These are phyloP conservation scores for Metschnikowia gruessii DNA, from an alignment of 805 yeast genomes.

Conservation along the genomic window DNA sequence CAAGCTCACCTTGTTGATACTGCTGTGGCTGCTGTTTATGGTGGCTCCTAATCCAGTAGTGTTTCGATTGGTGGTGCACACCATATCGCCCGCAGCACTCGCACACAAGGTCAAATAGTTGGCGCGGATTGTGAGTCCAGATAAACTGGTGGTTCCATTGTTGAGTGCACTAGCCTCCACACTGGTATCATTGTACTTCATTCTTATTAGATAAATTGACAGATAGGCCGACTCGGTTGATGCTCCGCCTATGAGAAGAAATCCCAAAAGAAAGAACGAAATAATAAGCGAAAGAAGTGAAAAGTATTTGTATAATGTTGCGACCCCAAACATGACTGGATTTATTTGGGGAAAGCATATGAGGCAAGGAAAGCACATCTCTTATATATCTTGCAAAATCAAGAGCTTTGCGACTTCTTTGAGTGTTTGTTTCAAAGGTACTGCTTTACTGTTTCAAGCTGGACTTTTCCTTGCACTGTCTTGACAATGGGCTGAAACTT, in stretches of 20 bases:
- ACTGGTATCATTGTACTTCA: constrained; percentile 42
- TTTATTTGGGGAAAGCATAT: constrained; percentile 8
- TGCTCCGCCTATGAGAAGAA: constrained; percentile 56
- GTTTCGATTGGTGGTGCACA: constrained; percentile 37
- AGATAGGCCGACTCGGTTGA: constrained; percentile 40
- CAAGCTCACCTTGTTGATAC: constrained; percentile 42
- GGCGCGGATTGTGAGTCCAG: constrained; percentile 46
- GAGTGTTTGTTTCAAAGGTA: constrained; percentile 3
- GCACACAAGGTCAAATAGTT: constrained; percentile 61
- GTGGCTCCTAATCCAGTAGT: constrained; percentile 21
- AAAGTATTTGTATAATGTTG: constrained; percentile 12
- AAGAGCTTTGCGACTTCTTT: neutral
- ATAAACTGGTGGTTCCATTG: constrained; percentile 16
- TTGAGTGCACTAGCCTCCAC: constrained; percentile 1
- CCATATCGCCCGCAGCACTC: constrained; percentile 27
- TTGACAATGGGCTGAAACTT: constrained; percentile 7
- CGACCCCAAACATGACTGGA: constrained; percentile 17
- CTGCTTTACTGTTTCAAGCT: neutral
- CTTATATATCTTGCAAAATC: constrained; percentile 3
- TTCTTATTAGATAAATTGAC: constrained; percentile 48
- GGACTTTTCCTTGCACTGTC: neutral
- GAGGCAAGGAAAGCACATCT: constrained; percentile 13
- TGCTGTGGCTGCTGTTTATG: constrained; percentile 7
- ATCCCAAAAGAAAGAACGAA: constrained; percentile 49
- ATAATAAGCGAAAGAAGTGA: constrained; percentile 41